Evolutionary conservation across 2,329 filamentous ascomycete genomes (phyloP), one percentile per base, ranked within the genome.

Genomic region (Ilyonectria robusta): DNA sequence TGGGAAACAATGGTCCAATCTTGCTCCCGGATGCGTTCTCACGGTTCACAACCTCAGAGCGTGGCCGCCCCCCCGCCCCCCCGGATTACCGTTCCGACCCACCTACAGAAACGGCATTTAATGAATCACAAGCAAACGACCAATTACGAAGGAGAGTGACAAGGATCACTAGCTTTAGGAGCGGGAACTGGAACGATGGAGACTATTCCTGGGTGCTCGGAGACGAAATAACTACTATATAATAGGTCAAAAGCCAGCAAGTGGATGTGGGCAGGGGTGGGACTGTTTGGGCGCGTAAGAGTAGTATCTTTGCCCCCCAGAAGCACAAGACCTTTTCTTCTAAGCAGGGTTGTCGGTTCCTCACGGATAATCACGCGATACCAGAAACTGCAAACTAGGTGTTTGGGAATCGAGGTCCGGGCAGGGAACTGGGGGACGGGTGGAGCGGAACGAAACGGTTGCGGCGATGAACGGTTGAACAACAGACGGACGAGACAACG

Each of bases 251-350:
- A 26, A 51, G 61, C 47, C 61, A 37, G 15, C 21, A 64, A 35
- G 47, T 53, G 61, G 55, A 51, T 51, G 59, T 51, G 44, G 59
- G 53, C 50, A 53, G 59, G 54, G 51, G 59, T 57, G 51, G 7
- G 59, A 35, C 33, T 21, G 42, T 42, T 15, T 17, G 19, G 59
- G 59, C 51, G 59, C 51, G 37, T 56, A 40, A 40, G 59, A 56
- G 17, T 53, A 62, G 37, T 15, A 26, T 23, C 53, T 62, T 53
- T 53, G 31, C 19, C 29, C 31, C 17, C 29, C 31, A 33, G 2
- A 10, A 33, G 31, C 31, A 9, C 46, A 48, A 26, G 21, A 13
- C 29, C 19, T 33, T 51, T 17, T 48, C 11, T 11, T 11, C 31
- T 33, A 51, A 17, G n/a, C 26, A 51, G 26, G n/a, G 47, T 8